Evolutionary conservation across 2,329 filamentous ascomycete species (phyloP).

Genomic region (Calonectria pauciramosa): DNA sequence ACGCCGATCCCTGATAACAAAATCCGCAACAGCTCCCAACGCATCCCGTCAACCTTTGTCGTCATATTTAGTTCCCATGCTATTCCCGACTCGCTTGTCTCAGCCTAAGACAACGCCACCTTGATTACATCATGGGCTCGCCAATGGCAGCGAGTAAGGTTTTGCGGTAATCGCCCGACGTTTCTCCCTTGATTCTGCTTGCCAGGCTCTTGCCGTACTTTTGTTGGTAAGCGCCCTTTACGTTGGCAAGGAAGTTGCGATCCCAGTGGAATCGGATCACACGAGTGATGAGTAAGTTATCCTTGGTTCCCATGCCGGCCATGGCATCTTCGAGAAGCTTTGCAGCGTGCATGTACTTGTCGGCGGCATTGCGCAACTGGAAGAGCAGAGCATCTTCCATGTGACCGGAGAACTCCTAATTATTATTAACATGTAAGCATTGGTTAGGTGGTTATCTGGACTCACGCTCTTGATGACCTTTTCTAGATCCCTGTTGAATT

Average conservation of each 20-base stretch:
- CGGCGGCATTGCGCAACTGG: constrained; percentile 82
- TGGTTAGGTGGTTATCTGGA: constrained; percentile 16
- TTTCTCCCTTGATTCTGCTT: constrained; percentile 83
- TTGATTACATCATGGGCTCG: constrained; percentile 51
- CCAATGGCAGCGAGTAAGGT: constrained; percentile 80
- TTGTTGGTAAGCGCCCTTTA: constrained; percentile 83
- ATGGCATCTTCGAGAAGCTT: constrained; percentile 87
- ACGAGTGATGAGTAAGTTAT: constrained; percentile 82
- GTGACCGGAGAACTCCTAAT: constrained; percentile 86
- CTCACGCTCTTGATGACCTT: constrained; percentile 78
- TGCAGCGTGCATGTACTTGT: constrained; percentile 89
- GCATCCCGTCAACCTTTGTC: neutral
- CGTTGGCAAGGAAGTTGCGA: constrained; percentile 77
- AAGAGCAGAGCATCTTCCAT: constrained; percentile 88
- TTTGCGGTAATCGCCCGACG: constrained; percentile 84
- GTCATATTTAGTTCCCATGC: neutral
- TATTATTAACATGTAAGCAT: neutral
- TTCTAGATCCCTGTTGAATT: constrained; percentile 79
- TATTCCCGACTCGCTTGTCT: neutral
- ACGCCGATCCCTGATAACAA: constrained; percentile 33
- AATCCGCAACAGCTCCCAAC: constrained; percentile 27
- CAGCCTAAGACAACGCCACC: neutral
- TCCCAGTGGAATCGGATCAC: constrained; percentile 90
- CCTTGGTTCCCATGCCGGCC: constrained; percentile 89
- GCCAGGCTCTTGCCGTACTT: constrained; percentile 77